Evolutionary conservation across 768 basidiomycete genomes (phyloP).

Genomic region (Cystobasidium tubakii): DNA sequence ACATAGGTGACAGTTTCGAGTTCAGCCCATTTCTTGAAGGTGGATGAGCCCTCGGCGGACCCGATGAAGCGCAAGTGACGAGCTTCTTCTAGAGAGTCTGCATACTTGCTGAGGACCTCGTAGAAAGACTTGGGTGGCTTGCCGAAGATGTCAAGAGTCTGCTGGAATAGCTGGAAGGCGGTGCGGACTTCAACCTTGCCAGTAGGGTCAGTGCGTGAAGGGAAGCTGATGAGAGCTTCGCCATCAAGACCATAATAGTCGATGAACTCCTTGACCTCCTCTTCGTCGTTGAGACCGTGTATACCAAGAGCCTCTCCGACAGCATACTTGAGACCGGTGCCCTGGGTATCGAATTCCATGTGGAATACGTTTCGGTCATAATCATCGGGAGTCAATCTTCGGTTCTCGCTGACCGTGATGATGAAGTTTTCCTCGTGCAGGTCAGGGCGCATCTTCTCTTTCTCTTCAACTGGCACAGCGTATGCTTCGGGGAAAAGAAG

Average conservation of each 20-base stretch:
- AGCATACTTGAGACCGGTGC: conserved; percentile 87
- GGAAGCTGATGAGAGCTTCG: conserved; percentile 70
- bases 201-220: conserved; percentile 56
- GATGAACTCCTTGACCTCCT: conserved; percentile 83
- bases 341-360: conserved; percentile 84
- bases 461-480: conserved; percentile 52
- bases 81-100: conserved; percentile 63
- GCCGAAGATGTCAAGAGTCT: conserved; percentile 93
- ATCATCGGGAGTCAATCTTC: conserved; percentile 83
- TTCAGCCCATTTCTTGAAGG: conserved; percentile 92
- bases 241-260: conserved; percentile 84
- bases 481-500: conserved; percentile 80
- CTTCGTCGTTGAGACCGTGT: conserved; percentile 93
- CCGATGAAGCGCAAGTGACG: conserved; percentile 85
- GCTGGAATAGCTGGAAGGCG: conserved; percentile 88
- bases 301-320: conserved; percentile 96
- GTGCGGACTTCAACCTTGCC: conserved; percentile 81
- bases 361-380: conserved; percentile 99
- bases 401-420: conserved; percentile 87
- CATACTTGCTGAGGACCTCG: conserved; percentile 71
- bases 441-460: conserved; percentile 61
- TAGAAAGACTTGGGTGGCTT: conserved; percentile 95
- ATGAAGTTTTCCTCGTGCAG: conserved; percentile 82
- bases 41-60: conserved; percentile 78
- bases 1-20: conserved; percentile 91